Percentiles rank a stretch among this genome's conserved stretches.
Evolutionary conservation across 352 stramenopile genomes (phyloP).

Genomic region (Phytophthora constricta): DNA sequence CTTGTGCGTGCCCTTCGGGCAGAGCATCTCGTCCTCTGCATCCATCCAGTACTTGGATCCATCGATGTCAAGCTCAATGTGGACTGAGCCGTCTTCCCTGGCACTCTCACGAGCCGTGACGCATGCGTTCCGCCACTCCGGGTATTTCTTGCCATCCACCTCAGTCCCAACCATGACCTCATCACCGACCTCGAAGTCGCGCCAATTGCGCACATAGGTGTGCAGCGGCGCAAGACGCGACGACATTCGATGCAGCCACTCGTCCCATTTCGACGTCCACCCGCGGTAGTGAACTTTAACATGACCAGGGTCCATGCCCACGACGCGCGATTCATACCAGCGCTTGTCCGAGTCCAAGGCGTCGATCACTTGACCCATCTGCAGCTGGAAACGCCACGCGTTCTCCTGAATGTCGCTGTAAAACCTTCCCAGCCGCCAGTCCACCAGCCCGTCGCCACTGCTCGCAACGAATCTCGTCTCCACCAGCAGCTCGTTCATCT

Average conservation of each 20-base stretch:
- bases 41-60: constrained; percentile 62
- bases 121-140: constrained; percentile 63
- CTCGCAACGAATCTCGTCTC: constrained; percentile 42
- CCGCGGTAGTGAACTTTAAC: constrained; percentile 96
- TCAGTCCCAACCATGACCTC: constrained; percentile 57
- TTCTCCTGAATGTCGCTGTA: constrained; percentile 53
- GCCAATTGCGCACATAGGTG: constrained; percentile 77
- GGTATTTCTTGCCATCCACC: constrained; percentile 47
- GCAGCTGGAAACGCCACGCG: constrained; percentile 65
- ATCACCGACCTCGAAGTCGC: constrained; percentile 63
- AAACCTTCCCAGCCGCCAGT: constrained; percentile 62
- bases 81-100: constrained; percentile 31
- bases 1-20: constrained; percentile 63
- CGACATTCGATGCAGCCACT: constrained; percentile 93
- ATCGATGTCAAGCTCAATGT: constrained; percentile 58
- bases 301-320: constrained; percentile 54
- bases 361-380: constrained; percentile 68
- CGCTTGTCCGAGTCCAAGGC: constrained; percentile 73
- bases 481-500: constrained; percentile 56
- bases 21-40: constrained; percentile 73
- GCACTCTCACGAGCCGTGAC: constrained; percentile 39
- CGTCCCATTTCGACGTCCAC: constrained; percentile 97
- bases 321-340: constrained; percentile 76
- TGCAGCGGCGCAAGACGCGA: constrained; percentile 91
- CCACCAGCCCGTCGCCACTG: constrained; percentile 6